phyloP scores from a whole-genome alignment of 805 yeast species.

The Starmerella lactis-condensi region DNA sequence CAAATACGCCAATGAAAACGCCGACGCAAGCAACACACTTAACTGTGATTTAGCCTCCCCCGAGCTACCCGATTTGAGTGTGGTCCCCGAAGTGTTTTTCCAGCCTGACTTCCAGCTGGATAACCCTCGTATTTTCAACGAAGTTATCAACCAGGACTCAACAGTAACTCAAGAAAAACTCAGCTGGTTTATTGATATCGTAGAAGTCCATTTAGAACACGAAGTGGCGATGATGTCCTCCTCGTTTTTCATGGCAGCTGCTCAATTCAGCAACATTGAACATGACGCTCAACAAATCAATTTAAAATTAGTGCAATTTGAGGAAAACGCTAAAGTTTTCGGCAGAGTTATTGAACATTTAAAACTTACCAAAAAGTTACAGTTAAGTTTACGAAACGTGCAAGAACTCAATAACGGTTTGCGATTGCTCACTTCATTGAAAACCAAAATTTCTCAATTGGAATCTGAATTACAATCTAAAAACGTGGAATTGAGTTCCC shows the following conservation, averaged over 20 bases:
- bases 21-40: not conserved
- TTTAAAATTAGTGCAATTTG: slow-evolving; percentile 33
- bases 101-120: slow-evolving; percentile 58
- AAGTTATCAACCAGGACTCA: slow-evolving; percentile 39
- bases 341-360: slow-evolving; percentile 10
- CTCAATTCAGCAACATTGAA: slow-evolving; percentile 52
- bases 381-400: slow-evolving; percentile 25
- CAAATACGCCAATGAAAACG: slow-evolving; percentile 25
- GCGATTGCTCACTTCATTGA: no score
- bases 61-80: slow-evolving; percentile 8
- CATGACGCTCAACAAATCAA: slow-evolving; percentile 13
- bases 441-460: no score
- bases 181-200: slow-evolving; percentile 65
- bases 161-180: slow-evolving; percentile 52
- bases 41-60: not conserved
- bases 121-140: slow-evolving; percentile 66
- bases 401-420: slow-evolving; percentile 31
- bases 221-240: slow-evolving; percentile 74
- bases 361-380: slow-evolving; percentile 6
- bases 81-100: slow-evolving; percentile 55
- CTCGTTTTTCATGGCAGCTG: slow-evolving; percentile 68
- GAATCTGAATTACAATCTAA: no score
- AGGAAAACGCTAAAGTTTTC: slow-evolving; percentile 3
- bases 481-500: no score
- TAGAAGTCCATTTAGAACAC: slow-evolving; percentile 59